Base-by-base conservation (phyloP, 352 stramenopile genomes). In the Globisporangium okanoganense region DNA sequence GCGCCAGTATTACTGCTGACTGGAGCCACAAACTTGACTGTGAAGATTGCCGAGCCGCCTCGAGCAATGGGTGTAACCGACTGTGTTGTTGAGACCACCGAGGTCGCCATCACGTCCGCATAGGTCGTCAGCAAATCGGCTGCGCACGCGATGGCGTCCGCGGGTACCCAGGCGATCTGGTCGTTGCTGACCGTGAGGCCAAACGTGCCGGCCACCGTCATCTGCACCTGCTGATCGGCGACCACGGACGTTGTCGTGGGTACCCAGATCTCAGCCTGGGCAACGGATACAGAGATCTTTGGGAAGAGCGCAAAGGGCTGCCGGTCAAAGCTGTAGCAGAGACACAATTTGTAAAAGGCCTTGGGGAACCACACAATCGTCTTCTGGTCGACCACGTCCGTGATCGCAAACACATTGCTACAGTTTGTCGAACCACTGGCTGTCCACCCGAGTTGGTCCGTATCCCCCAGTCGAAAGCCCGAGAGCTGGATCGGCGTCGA, bases 291-390 rank as follows among this genome's bases (percentile, higher is more conserved):
- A 7, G 61, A 58, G 24, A 88, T 64, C 0, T 43, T 58, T 5
- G 58, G 38, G 56, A 87, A 87, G 2, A 81, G 54, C n/a, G 70
- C 58, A n/a, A 86, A 88, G 4, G 76, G 78, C 38, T 90, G 76
- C 2, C 67, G 61, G 35, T 76, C 64, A 59, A 88, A 90, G 45
- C 81, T 90, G 45, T 88, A 90, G 50, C 81, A 90, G 8, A 90
- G 53, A 24, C 61, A 70, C 16, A 88, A 59, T 24, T 70, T 66
- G 0, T 69, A 54, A 58, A 78, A 82, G 5, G 64, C 70, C 7
- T 68, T 56, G 2, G 57, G 22, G 51, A 87, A 84, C 1, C 62
- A 31, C 0, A 87, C 50, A 5, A 52, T 68, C 0, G 62, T 63
- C 58, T 73, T 69, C 3, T 58, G 56, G 9, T 83, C 72, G 0